Evolutionary conservation across 2,329 filamentous ascomycete genomes (phyloP).

Genomic region (Diaporthe eres): DNA sequence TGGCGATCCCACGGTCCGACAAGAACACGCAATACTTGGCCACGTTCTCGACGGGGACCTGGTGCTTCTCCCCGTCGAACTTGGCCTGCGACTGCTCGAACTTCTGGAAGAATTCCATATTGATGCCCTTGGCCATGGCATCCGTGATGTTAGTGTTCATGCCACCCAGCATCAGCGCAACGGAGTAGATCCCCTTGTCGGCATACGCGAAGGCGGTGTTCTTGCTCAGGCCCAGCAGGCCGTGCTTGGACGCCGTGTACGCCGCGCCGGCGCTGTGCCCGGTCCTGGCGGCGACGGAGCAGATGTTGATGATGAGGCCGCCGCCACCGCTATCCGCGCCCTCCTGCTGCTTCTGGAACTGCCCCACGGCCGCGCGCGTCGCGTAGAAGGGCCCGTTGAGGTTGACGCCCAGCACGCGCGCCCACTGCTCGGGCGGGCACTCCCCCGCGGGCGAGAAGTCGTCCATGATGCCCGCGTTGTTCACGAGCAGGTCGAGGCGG

Average conservation of each 20-base stretch:
- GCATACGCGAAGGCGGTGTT: constrained; percentile 71
- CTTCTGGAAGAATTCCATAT: constrained; percentile 51
- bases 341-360: constrained; percentile 49
- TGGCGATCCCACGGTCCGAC: constrained; percentile 51
- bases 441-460: constrained; percentile 56
- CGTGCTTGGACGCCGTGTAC: constrained; percentile 61
- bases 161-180: constrained; percentile 65
- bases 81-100: constrained; percentile 48
- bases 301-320: constrained; percentile 59
- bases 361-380: constrained; percentile 60
- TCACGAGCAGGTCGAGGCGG: constrained; percentile 58
- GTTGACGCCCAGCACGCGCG: constrained; percentile 57
- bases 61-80: constrained; percentile 48
- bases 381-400: constrained; percentile 59
- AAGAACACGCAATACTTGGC: constrained; percentile 57
- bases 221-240: constrained; percentile 60
- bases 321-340: constrained; percentile 54
- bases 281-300: constrained; percentile 52
- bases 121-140: constrained; percentile 54
- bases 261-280: constrained; percentile 58
- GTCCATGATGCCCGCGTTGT: constrained; percentile 61
- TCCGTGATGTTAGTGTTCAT: constrained; percentile 70
- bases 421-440: constrained; percentile 55
- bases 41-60: constrained; percentile 52
- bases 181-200: constrained; percentile 65